These are phyloP conservation scores for Clonostachys chloroleuca DNA, from an alignment of 2,329 filamentous ascomycete genomes.

Conservation along the genomic window DNA sequence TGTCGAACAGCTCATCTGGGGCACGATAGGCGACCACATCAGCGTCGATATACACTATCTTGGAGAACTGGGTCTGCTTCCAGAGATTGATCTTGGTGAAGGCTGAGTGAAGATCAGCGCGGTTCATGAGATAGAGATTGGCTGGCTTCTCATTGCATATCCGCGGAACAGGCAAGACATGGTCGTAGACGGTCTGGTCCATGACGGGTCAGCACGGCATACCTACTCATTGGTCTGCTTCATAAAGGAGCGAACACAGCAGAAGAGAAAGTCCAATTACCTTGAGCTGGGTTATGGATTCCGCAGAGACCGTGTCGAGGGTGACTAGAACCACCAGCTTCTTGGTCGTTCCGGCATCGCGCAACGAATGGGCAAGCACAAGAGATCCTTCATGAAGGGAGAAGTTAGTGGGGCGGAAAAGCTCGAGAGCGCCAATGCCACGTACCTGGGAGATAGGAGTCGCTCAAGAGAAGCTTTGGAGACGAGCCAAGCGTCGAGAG, in stretches of 20 bases:
- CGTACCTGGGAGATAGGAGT: constrained; percentile 87
- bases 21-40: constrained; percentile 89
- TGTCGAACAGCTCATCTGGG: constrained; percentile 85
- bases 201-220: not conserved
- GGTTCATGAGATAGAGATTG: constrained; percentile 89
- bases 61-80: constrained; percentile 84
- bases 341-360: constrained; percentile 82
- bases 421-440: not conserved
- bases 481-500: not conserved
- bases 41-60: constrained; percentile 91
- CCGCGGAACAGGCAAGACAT: constrained; percentile 78
- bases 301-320: constrained; percentile 69
- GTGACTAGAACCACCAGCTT: constrained; percentile 84
- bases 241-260: not conserved
- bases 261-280: constrained; percentile 34
- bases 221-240: not conserved
- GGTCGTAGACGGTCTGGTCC: constrained; percentile 75
- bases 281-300: constrained; percentile 75
- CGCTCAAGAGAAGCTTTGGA: constrained; percentile 80
- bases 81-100: constrained; percentile 97
- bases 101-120: constrained; percentile 82
- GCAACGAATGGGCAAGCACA: constrained; percentile 89
- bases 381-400: constrained; percentile 64
- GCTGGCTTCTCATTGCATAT: constrained; percentile 69
- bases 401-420: not conserved